A percentile compares a stretch with the other conserved stretches of the same genome.
phyloP scores from a whole-genome alignment of 2,329 filamentous ascomycete species.

The Rhinocladiella similis region DNA sequence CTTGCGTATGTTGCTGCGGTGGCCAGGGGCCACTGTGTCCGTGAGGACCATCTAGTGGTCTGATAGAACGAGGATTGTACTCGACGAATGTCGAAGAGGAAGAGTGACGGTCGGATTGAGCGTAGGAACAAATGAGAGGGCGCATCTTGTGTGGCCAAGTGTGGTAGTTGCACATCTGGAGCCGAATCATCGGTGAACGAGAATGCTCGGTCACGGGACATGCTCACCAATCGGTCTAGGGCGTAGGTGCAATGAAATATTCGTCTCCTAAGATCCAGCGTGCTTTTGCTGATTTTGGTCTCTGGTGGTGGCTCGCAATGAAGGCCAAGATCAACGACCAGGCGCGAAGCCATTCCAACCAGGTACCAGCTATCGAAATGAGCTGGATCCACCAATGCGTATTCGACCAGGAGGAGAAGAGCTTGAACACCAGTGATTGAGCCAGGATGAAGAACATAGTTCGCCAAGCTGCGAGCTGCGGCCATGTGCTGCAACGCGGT shows the following conservation, averaged over 20 bases:
- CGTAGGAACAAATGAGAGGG: constrained; percentile 48
- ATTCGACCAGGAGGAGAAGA: constrained; percentile 80
- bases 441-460: constrained; percentile 81
- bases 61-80: constrained; percentile 90
- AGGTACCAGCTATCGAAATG: constrained; percentile 95
- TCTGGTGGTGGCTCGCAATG: constrained; percentile 85
- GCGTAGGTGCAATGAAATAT: constrained; percentile 91
- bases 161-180: constrained; percentile 71
- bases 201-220: constrained; percentile 83
- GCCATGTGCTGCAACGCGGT: constrained; percentile 62
- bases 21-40: constrained; percentile 69
- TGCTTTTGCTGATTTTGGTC: constrained; percentile 64
- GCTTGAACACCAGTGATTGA: constrained; percentile 85
- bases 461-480: constrained; percentile 72
- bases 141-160: constrained; percentile 36
- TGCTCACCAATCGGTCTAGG: constrained; percentile 83
- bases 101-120: constrained; percentile 68
- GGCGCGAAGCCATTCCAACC: constrained; percentile 84
- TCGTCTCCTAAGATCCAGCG: constrained; percentile 74
- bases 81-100: constrained; percentile 79
- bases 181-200: constrained; percentile 90
- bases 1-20: constrained; percentile 58
- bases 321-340: constrained; percentile 84
- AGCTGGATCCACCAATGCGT: constrained; percentile 83
- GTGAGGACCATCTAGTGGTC: constrained; percentile 60